Conservation (phyloP, 1,139 yeast genomes). For the Yamadazyma atmosphaerica region DNA sequence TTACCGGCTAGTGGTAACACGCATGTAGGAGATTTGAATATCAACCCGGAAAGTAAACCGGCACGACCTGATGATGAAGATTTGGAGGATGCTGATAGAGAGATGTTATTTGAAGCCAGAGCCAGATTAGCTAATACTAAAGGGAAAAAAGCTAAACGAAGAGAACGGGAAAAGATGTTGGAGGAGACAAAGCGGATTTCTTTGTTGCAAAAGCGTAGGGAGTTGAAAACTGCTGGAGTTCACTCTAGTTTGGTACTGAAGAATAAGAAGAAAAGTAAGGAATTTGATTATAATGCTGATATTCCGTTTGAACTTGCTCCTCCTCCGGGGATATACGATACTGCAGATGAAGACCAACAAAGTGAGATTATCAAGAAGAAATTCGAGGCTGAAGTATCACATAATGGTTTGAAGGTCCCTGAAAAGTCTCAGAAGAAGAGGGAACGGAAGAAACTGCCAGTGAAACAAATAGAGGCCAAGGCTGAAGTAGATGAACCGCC, state of each 20-base stretch:
- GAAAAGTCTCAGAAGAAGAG: constrained; percentile 27
- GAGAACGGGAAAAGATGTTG: constrained; percentile 78
- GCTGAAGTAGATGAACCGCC: constrained; percentile 29
- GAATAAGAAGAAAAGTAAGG: constrained; percentile 52
- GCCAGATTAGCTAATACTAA: constrained; percentile 91
- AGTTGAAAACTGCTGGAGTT: constrained; percentile 83
- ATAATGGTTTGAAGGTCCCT: constrained; percentile 48
- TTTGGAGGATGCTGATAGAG: constrained; percentile 84
- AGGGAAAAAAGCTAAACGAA: constrained; percentile 92
- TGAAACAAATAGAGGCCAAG: constrained; percentile 25
- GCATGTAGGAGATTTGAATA: constrained; percentile 56
- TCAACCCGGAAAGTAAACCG: constrained; percentile 77
- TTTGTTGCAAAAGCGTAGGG: constrained; percentile 76
- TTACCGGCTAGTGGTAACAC: constrained; percentile 37
- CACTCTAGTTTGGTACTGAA: constrained; percentile 52
- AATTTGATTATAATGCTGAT: constrained; percentile 81
- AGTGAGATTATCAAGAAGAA: constrained; percentile 43
- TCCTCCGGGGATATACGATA: constrained; percentile 67
- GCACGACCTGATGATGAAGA: constrained; percentile 81
- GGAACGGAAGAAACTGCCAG: constrained; percentile 18
- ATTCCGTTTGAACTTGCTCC: constrained; percentile 82
- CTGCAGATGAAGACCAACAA: constrained; percentile 53
- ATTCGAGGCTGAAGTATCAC: constrained; percentile 29
- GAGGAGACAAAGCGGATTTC: constrained; percentile 77
- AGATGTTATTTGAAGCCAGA: constrained; percentile 91